These are phyloP conservation scores for Alternaria dauci DNA, from an alignment of 2,329 filamentous ascomycete genomes.

Conservation along the genomic window DNA sequence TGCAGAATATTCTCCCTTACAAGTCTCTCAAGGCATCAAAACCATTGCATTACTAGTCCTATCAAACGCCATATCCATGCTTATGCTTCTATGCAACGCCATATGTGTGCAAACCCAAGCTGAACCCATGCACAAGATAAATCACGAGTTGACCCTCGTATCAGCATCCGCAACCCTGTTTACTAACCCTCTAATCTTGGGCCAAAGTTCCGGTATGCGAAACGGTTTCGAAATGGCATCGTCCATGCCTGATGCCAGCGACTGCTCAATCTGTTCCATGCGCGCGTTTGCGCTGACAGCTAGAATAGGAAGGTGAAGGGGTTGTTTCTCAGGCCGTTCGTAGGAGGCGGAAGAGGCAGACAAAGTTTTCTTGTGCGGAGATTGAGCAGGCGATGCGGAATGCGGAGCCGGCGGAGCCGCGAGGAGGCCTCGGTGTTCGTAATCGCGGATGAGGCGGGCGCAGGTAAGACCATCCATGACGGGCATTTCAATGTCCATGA, in stretches of 20 bases:
- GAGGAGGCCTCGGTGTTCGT: slow-evolving; percentile 34
- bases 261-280: slow-evolving; percentile 42
- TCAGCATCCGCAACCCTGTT: slow-evolving; percentile 7
- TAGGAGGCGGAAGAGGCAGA: slow-evolving; percentile 1
- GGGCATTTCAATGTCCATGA: slow-evolving; percentile 50
- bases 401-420: slow-evolving; percentile 1
- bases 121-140: neutral
- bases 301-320: slow-evolving; percentile 36
- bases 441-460: slow-evolving; percentile 38
- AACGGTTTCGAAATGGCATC: slow-evolving; percentile 40
- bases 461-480: slow-evolving; percentile 47
- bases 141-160: neutral
- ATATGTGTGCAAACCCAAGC: neutral
- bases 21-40: neutral
- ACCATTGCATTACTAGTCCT: neutral
- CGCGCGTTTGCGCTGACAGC: slow-evolving; percentile 49
- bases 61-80: neutral
- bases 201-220: slow-evolving; percentile 35
- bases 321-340: neutral
- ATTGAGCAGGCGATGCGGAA: slow-evolving; percentile 5
- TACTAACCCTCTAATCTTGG: slow-evolving; percentile 24
- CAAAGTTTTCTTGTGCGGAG: neutral
- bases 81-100: neutral
- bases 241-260: slow-evolving; percentile 45
- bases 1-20: neutral